Conservation (phyloP, 164 flowering plant genomes). For the Malania oleifera region DNA sequence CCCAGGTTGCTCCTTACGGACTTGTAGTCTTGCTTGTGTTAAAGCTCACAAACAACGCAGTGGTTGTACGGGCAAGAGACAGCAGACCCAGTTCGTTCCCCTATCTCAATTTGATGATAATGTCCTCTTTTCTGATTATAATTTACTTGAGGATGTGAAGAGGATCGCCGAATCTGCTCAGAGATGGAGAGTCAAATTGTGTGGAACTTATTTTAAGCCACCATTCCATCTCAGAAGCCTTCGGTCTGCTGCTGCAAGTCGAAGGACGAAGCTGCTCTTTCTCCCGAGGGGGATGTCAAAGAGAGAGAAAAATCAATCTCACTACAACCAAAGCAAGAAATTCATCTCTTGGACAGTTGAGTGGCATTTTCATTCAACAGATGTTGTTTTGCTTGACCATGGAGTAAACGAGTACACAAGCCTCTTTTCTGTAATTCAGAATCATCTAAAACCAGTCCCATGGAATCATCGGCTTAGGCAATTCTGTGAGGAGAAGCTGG, state of each 20-base stretch:
- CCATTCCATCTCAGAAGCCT: slow-evolving; percentile 42
- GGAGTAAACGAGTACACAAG: slow-evolving; percentile 51
- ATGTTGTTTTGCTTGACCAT: slow-evolving; percentile 61
- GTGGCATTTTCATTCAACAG: slow-evolving; percentile 81
- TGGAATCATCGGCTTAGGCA: slow-evolving; percentile 58
- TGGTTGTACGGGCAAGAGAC: slow-evolving; percentile 48
- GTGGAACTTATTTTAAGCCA: slow-evolving; percentile 30
- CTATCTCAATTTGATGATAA: slow-evolving; percentile 54
- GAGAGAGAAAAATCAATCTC: slow-evolving; percentile 59
- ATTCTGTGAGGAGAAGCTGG: slow-evolving; percentile 51
- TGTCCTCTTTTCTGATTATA: slow-evolving; percentile 56
- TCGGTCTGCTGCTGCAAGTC: slow-evolving; percentile 40
- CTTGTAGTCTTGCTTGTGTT: slow-evolving; percentile 65
- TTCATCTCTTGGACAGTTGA: slow-evolving; percentile 83
- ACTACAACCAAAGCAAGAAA: slow-evolving; percentile 52
- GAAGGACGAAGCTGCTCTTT: slow-evolving; percentile 45
- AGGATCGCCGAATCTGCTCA: no score
- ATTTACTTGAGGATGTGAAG: no score
- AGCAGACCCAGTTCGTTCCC: slow-evolving; percentile 38
- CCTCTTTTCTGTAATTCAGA: slow-evolving; percentile 50
- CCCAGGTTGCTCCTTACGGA: slow-evolving; percentile 54
- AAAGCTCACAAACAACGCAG: slow-evolving; percentile 59
- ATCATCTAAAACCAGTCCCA: slow-evolving; percentile 68
- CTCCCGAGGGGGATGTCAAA: slow-evolving; percentile 66
- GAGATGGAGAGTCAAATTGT: no score